Conservation (phyloP, 352 stramenopile species). For the Pythium monospermum region DNA sequence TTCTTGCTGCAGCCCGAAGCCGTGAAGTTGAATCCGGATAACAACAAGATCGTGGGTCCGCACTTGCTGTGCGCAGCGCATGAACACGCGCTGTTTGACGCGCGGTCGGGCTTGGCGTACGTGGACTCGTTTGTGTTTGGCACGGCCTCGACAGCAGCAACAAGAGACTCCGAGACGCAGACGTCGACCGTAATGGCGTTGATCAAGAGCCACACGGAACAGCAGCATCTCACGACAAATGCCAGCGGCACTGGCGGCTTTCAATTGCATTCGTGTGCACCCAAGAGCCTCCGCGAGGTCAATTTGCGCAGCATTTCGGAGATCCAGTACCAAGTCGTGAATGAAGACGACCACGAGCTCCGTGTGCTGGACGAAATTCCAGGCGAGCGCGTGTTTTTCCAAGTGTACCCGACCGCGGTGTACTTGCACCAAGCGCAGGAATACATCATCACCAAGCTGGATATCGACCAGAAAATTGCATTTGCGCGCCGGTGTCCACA, state of each 20-base stretch:
- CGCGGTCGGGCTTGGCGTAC: conserved; percentile 43
- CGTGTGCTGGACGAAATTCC: conserved; percentile 85
- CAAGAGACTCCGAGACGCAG: neutral
- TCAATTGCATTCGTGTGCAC: conserved; percentile 53
- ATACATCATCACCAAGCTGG: conserved; percentile 87
- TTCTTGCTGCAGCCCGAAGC: conserved; percentile 71
- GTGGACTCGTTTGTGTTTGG: conserved; percentile 68
- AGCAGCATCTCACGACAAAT: conserved; percentile 3
- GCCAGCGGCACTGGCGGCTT: conserved; percentile 40
- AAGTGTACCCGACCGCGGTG: conserved; percentile 88
- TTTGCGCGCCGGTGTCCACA: conserved; percentile 54
- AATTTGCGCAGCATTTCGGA: conserved; percentile 68
- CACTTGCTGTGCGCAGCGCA: conserved; percentile 93
- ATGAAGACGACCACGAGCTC: conserved; percentile 39
- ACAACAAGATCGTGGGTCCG: conserved; percentile 83
- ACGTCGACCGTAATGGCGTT: neutral
- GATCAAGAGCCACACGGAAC: conserved; percentile 9
- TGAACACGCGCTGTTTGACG: conserved; percentile 88
- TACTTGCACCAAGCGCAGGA: conserved; percentile 90
- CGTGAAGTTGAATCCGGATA: conserved; percentile 80
- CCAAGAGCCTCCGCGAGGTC: conserved; percentile 46
- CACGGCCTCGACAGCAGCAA: neutral
- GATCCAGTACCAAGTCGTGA: conserved; percentile 57
- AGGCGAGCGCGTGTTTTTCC: conserved; percentile 85
- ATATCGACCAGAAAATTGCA: conserved; percentile 62